Base-by-base conservation (phyloP, 177 flowering plant genomes). In the Tripterygium wilfordii region DNA sequence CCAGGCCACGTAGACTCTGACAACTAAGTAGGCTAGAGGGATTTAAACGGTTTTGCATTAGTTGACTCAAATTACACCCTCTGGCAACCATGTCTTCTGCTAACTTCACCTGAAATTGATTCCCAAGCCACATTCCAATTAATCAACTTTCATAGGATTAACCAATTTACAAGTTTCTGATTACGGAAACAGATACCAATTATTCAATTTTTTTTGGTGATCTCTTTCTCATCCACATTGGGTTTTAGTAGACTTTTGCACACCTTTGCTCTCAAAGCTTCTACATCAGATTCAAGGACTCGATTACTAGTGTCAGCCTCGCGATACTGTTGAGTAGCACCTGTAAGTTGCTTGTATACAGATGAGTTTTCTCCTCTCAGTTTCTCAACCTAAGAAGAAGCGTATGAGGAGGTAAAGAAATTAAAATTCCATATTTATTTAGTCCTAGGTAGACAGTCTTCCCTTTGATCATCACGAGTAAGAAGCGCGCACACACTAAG, bases 261-360 rank as follows among this genome's bases (percentile, higher is more conserved):
- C 72, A 88, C 97, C 82, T 82, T 78, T 35, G 83, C 79, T 72
- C 97, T 81, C 45, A 89, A 38, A 49, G 89, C 85, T 59, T 76
- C 92, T 2, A 89, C 97, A 54, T 77, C 73, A 15, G 95, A 80
- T 53, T 75, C 83, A 18, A 89, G 84, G 18, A 86, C 84, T 5
- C 84, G 57, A 41, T 86, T 75, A 50, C 77, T 73, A 0, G 82
- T 75, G 1, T 61, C 42, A 39, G 97, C 82, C 32, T 78, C 79
- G 23, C 60, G 64, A 32, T 64, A 77, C 29, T 83, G 95, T 17
- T 79, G 86, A 41, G 51, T 56, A 20, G 85, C 80, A 36, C 69
- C 63, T 1, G 65, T 58, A 0, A 77, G 76, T 53, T 82, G 88
- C 74, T 84, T 78, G 68, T 53, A 70, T 36, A 85, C 55, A 39